Conservation (phyloP, 2,329 filamentous ascomycete genomes). For the Paracoccidioides lutzii region DNA sequence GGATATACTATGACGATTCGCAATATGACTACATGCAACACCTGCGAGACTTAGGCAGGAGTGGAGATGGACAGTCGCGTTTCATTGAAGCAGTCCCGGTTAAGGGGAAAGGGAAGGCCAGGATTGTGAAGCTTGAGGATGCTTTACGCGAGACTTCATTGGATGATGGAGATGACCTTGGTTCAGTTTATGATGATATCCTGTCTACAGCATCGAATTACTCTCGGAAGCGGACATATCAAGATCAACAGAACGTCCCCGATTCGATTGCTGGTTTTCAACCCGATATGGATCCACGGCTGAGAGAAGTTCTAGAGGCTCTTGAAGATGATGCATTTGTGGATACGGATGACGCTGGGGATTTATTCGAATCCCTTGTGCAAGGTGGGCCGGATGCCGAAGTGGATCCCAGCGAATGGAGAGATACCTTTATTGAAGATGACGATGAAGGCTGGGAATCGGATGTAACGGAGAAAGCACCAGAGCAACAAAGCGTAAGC, state of each 20-base stretch:
- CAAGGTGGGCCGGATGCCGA: conserved; percentile 53
- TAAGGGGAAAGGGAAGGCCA: conserved; percentile 56
- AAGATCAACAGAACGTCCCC: conserved; percentile 84
- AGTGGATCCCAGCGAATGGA: conserved; percentile 67
- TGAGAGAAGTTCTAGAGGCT: conserved; percentile 84
- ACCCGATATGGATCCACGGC: conserved; percentile 89
- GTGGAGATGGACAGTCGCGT: conserved; percentile 51
- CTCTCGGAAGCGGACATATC: conserved; percentile 63
- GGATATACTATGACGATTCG: conserved; percentile 88
- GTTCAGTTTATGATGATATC: conserved; percentile 13
- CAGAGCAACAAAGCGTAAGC: conserved; percentile 28
- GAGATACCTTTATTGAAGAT: conserved; percentile 45
- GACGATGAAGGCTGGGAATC: conserved; percentile 87
- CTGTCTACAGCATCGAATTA: conserved; percentile 53
- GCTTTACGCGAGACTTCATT: conserved; percentile 51
- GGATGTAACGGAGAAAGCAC: conserved; percentile 73
- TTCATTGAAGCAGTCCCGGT: conserved; percentile 57
- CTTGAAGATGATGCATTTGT: conserved; percentile 93
- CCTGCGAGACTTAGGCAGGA: conserved; percentile 70
- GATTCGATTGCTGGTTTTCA: conserved; percentile 88
- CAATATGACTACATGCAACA: conserved; percentile 99
- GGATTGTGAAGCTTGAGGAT: conserved; percentile 69
- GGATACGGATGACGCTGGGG: conserved; percentile 63
- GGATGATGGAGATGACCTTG: conserved; percentile 29
- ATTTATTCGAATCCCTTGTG: conserved; percentile 65